Evolutionary conservation across 164 flowering plant species (phyloP).

Genomic region (Nymphaea thermarum): DNA sequence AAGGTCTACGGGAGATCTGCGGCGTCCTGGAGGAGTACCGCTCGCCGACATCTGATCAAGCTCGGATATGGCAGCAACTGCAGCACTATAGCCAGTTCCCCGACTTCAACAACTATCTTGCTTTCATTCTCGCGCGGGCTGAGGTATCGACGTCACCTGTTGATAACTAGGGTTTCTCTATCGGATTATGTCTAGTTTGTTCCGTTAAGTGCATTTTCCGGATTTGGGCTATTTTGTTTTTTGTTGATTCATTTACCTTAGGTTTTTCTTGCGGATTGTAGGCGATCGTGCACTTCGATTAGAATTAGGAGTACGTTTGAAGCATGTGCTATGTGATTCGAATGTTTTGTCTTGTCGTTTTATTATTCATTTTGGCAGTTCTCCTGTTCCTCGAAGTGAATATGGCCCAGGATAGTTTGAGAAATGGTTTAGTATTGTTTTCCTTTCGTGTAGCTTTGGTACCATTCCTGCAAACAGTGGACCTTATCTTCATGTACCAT

Average conservation of each 20-base stretch:
- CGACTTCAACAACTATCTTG: constrained; percentile 96
- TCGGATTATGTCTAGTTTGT: not conserved
- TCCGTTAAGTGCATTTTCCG: not conserved
- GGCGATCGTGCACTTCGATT: not conserved
- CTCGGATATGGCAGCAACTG: constrained; percentile 81
- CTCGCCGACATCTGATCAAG: constrained; percentile 74
- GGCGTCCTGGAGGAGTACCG: constrained; percentile 74
- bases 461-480: too few species aligned
- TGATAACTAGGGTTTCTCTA: constrained; percentile 3
- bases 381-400: too few species aligned
- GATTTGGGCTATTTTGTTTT: not conserved
- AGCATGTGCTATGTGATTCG: too few species aligned
- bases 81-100: constrained; percentile 85
- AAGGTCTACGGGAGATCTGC: constrained; percentile 86
- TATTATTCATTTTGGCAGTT: too few species aligned
- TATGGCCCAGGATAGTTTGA: too few species aligned
- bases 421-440: too few species aligned
- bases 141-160: constrained; percentile 31
- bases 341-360: too few species aligned
- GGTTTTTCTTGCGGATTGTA: too few species aligned
- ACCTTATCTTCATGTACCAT: too few species aligned
- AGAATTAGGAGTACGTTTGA: too few species aligned
- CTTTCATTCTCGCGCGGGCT: constrained; percentile 77
- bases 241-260: not conserved
- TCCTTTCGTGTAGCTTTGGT: too few species aligned